Evolutionary conservation across 495 filamentous ascomycete genomes (phyloP), one percentile per base, ranked within the genome.

Genomic region (Astrothelium macrocarpum): DNA sequence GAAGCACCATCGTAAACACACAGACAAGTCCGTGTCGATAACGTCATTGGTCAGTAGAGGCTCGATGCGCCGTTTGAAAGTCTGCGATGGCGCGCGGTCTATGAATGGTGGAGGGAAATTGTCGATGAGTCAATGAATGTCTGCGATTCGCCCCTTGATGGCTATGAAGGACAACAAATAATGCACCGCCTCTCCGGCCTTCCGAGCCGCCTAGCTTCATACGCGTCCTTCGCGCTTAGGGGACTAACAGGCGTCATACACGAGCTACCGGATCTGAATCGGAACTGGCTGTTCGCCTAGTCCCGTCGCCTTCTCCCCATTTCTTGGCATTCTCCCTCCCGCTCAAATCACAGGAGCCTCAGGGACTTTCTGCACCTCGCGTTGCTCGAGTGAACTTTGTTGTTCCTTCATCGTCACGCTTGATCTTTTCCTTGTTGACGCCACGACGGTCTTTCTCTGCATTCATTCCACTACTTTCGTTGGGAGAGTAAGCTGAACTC

Each of bases 401-500:
- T 56, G 12, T 20, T n/a, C 49, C 7, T 10, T 29, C 23, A 25
- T 1, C 11, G 11, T 18, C 20, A 5, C 20, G 45, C 45, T 56
- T 49, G 12, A 5, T 49, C 23, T 29, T 29, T 12, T 26, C 49
- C 10, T 56, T 20, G 49, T 28, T 9, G 20, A 56, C 49, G 29
- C 49, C 49, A 56, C 49, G 49, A 56, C 49, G 49, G 2, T 11
- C 49, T 29, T 56, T 56, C 49, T 56, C 25, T 49, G 49, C 49
- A 56, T 25, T 56, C 49, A 56, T 56, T 56, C 26, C 12, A 29
- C 20, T 20, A 56, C 49, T 16, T 56, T 56, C 49, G 49, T 56
- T 56, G 25, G 23, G 49, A 29, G 49, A 20, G n/a, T n/a, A 5
- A 56, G 49, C 49, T 2, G 12, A 12, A n/a, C 20, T n/a, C n/a